These are phyloP conservation scores for Oxalis stricta DNA, from an alignment of 441 rosid genomes.

Conservation along the genomic window DNA sequence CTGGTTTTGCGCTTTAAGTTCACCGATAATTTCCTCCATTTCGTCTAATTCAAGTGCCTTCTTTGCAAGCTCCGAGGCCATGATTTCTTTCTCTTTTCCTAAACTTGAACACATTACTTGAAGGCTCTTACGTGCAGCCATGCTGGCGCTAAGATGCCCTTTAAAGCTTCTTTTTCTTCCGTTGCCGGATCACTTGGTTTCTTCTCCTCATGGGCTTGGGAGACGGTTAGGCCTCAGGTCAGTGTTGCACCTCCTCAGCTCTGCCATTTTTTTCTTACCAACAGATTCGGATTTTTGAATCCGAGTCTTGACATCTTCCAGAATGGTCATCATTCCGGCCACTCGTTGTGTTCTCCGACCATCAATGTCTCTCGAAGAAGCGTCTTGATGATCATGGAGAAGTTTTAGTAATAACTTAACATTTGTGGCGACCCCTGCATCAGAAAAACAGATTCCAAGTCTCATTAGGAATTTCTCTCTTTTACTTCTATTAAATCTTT, in stretches of 20 bases:
- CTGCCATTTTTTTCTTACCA: conserved; percentile 22
- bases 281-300: conserved; percentile 40
- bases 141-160: conserved; percentile 33
- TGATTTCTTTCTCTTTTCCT: conserved; percentile 75
- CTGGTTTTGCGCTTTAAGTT: conserved; percentile 49
- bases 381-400: conserved; percentile 57
- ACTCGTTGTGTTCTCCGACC: conserved; percentile 41
- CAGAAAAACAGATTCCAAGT: background rate
- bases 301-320: conserved; percentile 53
- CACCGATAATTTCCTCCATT: conserved; percentile 54
- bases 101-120: conserved; percentile 72
- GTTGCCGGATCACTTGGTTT: conserved; percentile 10
- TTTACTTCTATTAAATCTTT: no score
- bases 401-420: conserved; percentile 57
- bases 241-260: conserved; percentile 67
- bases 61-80: conserved; percentile 49
- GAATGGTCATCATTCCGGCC: conserved; percentile 60
- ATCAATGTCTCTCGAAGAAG: conserved; percentile 28
- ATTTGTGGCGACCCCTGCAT: conserved; percentile 35
- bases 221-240: conserved; percentile 35
- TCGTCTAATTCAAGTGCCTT: conserved; percentile 45
- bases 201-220: conserved; percentile 23
- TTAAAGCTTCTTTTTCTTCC: conserved; percentile 40
- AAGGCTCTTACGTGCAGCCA: conserved; percentile 55
- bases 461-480: no score